Conservation (phyloP, 2,329 filamentous ascomycete species). For the Albophoma yamanashiensis region DNA sequence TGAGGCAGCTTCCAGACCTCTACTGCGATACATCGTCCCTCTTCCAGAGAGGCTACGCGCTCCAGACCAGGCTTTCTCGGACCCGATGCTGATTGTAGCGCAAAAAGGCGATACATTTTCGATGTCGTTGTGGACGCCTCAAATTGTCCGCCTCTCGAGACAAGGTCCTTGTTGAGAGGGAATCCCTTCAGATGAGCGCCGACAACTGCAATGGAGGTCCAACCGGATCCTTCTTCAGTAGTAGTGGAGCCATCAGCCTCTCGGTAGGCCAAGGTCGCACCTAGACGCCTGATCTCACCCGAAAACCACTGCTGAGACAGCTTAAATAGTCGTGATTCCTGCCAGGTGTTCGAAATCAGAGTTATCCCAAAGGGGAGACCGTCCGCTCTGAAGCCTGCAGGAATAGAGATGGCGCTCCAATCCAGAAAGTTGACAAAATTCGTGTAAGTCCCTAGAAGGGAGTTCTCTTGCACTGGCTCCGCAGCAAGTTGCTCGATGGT, state of each 20-base stretch:
- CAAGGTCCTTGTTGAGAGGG: constrained; percentile 21
- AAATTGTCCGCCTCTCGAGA: constrained; percentile 16
- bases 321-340: constrained; percentile 18
- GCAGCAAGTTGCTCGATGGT: constrained; percentile 38
- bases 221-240: not conserved
- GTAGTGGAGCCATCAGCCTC: not conserved
- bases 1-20: constrained; percentile 24
- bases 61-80: constrained; percentile 21
- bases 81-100: constrained; percentile 9
- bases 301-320: constrained; percentile 18
- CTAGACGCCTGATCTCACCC: constrained; percentile 10
- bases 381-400: constrained; percentile 30
- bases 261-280: constrained; percentile 13
- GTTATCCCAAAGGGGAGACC: constrained; percentile 27
- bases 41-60: constrained; percentile 9
- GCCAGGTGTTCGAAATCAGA: constrained; percentile 23
- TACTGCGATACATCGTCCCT: constrained; percentile 18
- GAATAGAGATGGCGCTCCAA: constrained; percentile 41
- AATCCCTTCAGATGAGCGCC: constrained; percentile 24
- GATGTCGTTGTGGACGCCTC: constrained; percentile 16
- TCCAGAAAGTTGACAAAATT: constrained; percentile 53
- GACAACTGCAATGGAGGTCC: constrained; percentile 18
- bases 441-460: constrained; percentile 42
- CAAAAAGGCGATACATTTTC: constrained; percentile 17
- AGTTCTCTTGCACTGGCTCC: constrained; percentile 44